Base-by-base conservation (phyloP, 2,329 filamentous ascomycete species). In the Pestalotiopsis sp. region DNA sequence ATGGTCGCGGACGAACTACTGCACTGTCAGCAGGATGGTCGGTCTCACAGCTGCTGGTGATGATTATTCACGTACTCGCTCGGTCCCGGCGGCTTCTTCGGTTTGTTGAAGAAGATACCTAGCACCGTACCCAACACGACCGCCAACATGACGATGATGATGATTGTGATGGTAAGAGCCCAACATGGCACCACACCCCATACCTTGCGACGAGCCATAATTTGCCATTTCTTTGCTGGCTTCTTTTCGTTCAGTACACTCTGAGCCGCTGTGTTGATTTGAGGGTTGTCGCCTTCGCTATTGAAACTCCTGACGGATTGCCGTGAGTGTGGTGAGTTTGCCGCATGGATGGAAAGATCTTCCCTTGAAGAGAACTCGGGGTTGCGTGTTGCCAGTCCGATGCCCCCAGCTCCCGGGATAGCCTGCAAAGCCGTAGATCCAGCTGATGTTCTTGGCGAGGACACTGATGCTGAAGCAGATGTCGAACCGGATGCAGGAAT, bases 321-420 rank as follows among this genome's bases (percentile, higher is more conserved):
- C 6, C 84, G 83, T 14, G 87, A 86, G 31, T 82, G 82, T 31
- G 84, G 83, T 5, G 83, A 82, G 60, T 70, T 72, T 61, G 76
- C 70, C 36, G 69, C 71, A 40, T 83, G 81, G 6, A 66, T 36
- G 38, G 58, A 45, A 1, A 89, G 77, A 63, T 90, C 85, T 58
- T 89, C 88, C 4, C 82, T 83, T 1, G 88, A 89, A 14, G 87
- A 84, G 77, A 89, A 91, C 72, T 91, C 89, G 0, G 89, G 89
- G 69, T 91, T 86, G 31, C 87, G 83, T 6, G 89, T 87, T 3
- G 89, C 89, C 23, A 90, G 78, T 2, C 88, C 89, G 38, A 91
- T 82, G 17, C 89, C 89, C 4, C 89, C 89, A 4, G 88, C 87
- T n/a, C 89, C 89, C 2, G 85, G 79, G 45, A 87, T 84, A 1